Percentiles rank a stretch among this genome's conserved stretches.
phyloP scores from a whole-genome alignment of 2,329 filamentous ascomycete species.

The Blastomyces percursus region DNA sequence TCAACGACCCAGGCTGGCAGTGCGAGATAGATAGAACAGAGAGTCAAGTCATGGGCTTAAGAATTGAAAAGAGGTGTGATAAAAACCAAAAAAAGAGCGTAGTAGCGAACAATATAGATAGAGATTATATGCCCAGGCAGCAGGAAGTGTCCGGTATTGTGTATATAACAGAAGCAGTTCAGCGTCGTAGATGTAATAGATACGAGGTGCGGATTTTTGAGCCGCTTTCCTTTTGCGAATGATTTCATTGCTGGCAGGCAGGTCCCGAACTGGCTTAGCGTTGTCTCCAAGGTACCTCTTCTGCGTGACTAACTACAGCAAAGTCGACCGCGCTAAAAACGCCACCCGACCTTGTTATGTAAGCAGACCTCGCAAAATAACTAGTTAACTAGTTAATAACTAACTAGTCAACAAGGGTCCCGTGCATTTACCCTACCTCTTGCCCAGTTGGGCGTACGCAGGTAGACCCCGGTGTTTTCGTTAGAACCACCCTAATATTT shows the following conservation, averaged over 20 bases:
- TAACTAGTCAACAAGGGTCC: too few relatives aligned
- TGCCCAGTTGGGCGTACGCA: too few relatives aligned
- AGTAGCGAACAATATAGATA: background rate
- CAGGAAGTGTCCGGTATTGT: background rate
- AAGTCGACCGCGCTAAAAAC: too few relatives aligned
- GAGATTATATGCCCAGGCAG: background rate
- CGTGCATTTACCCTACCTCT: too few relatives aligned
- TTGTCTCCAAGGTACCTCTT: conserved; percentile 16
- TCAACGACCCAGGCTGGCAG: background rate
- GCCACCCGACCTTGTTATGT: too few relatives aligned
- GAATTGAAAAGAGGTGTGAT: background rate
- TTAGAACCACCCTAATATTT: too few relatives aligned
- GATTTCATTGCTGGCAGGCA: background rate
- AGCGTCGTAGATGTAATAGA: background rate
- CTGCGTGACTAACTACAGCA: too few relatives aligned
- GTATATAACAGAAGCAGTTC: background rate
- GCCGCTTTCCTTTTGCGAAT: background rate
- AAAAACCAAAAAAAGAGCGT: background rate
- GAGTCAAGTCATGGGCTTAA: background rate
- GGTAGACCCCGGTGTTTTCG: too few relatives aligned
- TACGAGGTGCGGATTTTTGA: background rate
- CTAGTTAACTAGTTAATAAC: too few relatives aligned
- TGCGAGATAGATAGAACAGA: background rate
- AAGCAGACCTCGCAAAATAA: too few relatives aligned
- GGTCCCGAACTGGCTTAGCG: conserved; percentile 4